A percentile compares a stretch with the other conserved stretches of the same genome.
These are phyloP conservation scores for Glarea lozoyensis DNA, from an alignment of 495 filamentous ascomycete genomes.

Conservation along the genomic window DNA sequence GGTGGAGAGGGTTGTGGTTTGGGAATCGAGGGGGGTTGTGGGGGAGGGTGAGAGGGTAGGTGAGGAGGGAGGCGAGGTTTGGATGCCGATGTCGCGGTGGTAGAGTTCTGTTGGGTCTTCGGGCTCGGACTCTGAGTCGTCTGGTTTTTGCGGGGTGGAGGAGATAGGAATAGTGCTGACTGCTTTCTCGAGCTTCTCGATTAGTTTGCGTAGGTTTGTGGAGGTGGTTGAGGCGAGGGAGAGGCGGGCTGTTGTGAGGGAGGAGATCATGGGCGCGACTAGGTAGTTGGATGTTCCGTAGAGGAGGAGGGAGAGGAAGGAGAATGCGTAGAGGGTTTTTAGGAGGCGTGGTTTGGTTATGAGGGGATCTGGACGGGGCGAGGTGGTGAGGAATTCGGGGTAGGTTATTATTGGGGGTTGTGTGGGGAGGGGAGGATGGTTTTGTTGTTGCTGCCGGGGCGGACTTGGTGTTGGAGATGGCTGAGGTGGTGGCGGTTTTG, in stretches of 20 bases:
- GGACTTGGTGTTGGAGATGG: slow-evolving; percentile 6
- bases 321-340: slow-evolving; percentile 69
- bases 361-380: slow-evolving; percentile 52
- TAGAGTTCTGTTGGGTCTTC: slow-evolving; percentile 76
- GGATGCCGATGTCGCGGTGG: slow-evolving; percentile 80
- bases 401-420: slow-evolving; percentile 89
- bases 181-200: slow-evolving; percentile 59
- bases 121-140: slow-evolving; percentile 30
- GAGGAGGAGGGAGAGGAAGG: slow-evolving; percentile 56
- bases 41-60: slow-evolving; percentile 23
- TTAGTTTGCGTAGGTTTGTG: slow-evolving; percentile 57
- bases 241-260: slow-evolving; percentile 67
- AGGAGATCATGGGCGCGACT: slow-evolving; percentile 72
- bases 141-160: slow-evolving; percentile 17
- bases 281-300: slow-evolving; percentile 79
- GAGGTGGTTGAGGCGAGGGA: slow-evolving; percentile 62
- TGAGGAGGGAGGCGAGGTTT: slow-evolving; percentile 56
- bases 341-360: slow-evolving; percentile 67
- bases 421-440: background rate
- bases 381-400: slow-evolving; percentile 82
- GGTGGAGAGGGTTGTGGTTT: slow-evolving; percentile 26
- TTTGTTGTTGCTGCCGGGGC: slow-evolving; percentile 4
- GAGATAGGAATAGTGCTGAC: slow-evolving; percentile 47
- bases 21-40: slow-evolving; percentile 21
- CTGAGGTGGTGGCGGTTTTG: slow-evolving; percentile 5